These are phyloP conservation scores for Russula foetens DNA, from an alignment of 768 basidiomycete species.

Conservation along the genomic window DNA sequence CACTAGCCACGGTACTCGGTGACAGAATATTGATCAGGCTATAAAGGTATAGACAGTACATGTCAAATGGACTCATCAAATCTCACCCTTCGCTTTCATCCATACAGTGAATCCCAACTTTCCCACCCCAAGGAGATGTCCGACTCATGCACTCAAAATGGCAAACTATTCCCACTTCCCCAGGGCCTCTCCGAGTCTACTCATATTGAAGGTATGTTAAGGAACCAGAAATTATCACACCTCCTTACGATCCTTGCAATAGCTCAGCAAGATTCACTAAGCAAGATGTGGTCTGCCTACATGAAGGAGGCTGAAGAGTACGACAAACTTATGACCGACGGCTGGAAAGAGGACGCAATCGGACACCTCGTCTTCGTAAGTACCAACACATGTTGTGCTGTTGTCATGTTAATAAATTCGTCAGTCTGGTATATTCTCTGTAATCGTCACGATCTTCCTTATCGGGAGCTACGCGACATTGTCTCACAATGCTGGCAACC, in stretches of 20 bases:
- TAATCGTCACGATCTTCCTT: conserved; percentile 16
- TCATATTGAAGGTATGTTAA: not conserved
- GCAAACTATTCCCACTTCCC: not conserved
- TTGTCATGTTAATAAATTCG: not conserved
- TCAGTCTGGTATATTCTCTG: conserved; percentile 22
- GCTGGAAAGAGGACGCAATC: conserved; percentile 16
- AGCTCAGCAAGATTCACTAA: not conserved
- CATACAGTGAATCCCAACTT: not conserved
- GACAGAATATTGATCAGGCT: not conserved
- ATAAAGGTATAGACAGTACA: not conserved
- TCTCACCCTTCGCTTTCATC: not conserved
- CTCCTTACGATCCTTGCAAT: not conserved
- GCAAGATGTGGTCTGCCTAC: conserved; percentile 17
- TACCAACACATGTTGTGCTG: not conserved
- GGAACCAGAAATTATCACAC: not conserved
- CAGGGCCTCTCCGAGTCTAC: not conserved
- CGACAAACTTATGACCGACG: conserved; percentile 2
- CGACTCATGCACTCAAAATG: not conserved
- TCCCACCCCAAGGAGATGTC: conserved; percentile 1
- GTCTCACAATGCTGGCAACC: conserved; percentile 1
- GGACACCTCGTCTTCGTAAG: conserved; percentile 17
- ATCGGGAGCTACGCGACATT: conserved; percentile 19
- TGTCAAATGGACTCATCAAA: not conserved
- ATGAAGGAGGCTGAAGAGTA: conserved; percentile 2
- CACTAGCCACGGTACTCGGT: too few species aligned